These are phyloP conservation scores for Ophiostoma novo-ulmi DNA, from an alignment of 2,329 filamentous ascomycete species.

Conservation along the genomic window DNA sequence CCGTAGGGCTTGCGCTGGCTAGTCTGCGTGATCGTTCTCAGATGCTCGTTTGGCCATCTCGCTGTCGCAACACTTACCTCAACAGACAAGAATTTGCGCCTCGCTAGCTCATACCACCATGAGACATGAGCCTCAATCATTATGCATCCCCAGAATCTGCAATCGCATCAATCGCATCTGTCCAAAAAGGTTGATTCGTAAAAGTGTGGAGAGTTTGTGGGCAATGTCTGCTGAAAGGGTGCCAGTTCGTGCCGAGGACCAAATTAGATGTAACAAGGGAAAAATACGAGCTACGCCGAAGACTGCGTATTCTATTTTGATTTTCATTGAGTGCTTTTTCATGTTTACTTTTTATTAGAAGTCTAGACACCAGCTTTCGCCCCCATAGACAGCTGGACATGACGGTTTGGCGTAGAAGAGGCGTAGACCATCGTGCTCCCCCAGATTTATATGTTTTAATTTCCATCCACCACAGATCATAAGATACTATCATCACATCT, in stretches of 20 bases:
- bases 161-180: neutral
- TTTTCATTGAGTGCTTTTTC: neutral
- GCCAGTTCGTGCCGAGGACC: neutral
- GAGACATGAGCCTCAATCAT: constrained; percentile 4
- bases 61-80: neutral
- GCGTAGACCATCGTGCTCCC: neutral
- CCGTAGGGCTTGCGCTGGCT: neutral
- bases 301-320: neutral
- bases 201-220: neutral
- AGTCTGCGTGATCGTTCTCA: neutral
- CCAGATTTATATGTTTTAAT: neutral
- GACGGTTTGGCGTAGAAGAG: neutral
- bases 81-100: neutral
- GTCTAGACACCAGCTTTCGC: neutral
- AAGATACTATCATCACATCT: neutral
- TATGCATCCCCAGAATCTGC: neutral
- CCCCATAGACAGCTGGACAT: constrained; percentile 4
- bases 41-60: neutral
- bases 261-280: constrained; percentile 1
- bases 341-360: too few species aligned
- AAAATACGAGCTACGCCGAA: neutral
- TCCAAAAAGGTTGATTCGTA: neutral
- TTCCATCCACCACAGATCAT: neutral
- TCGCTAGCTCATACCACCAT: neutral
- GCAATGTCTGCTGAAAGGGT: neutral